Evolutionary conservation across 2,329 filamentous ascomycete species (phyloP), one percentile per base, ranked within the genome.

Genomic region (Penicillium polonicum): DNA sequence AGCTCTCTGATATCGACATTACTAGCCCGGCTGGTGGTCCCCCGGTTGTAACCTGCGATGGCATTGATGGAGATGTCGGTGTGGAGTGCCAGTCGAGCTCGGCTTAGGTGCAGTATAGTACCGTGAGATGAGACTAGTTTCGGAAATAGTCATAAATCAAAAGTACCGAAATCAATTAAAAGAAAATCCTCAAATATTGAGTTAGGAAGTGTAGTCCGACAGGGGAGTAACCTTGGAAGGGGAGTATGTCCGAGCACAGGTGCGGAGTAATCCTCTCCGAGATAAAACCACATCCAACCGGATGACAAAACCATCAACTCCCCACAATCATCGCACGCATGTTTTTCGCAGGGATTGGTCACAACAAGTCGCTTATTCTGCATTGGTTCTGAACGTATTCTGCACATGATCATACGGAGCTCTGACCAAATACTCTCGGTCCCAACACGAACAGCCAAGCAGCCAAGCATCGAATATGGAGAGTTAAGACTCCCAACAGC

Each of bases 1-100:
- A 76, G 8, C 75, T 87, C 54, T 77, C 80, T 60, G 76, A 82
- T 58, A 85, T 87, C 61, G 75, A 82, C 57, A 68, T 87, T 51
- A 81, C 75, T 0, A 83, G 79, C 44, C 83, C 83, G 0, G 76
- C 76, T 39, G 74, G 75, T 0, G 74, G 68, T 23, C 67, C 75
- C 12, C 67, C 75, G 17, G 77, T 77, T 48, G 74, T 85, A 49
- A 75, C 83, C 46, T 85, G 83, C 61, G 80, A 84, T 64, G 80
- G 75, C 2, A 75, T 78, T 41, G 49, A 73, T 43, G 76, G 76
- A 12, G 73, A 70, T 53, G 70, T 78, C 63, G 77, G 76, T 0
- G 71, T 78, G 38, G 68, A 70, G 1, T 78, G 76, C 61, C 62
- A 72, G 41, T 64, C 69, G 5, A 63, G 48, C 29, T 54, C 52